Conservation (phyloP, 139 green algal species). For the Chlamydomonas sphaeroides region DNA sequence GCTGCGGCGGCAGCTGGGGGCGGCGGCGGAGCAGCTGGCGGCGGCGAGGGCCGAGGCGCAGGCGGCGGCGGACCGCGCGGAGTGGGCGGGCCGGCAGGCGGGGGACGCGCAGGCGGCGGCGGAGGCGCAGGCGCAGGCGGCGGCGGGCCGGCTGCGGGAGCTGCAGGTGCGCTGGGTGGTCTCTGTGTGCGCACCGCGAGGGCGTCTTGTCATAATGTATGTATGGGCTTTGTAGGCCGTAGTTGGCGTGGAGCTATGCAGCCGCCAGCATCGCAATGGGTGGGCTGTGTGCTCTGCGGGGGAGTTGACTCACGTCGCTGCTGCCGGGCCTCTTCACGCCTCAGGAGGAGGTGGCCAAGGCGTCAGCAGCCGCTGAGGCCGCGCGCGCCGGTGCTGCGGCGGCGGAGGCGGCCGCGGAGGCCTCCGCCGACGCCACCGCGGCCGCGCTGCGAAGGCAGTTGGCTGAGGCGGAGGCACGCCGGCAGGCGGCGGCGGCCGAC, state of each 20-base stretch:
- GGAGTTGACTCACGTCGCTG: too few relatives aligned
- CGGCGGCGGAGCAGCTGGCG: background rate
- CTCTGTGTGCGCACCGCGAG: background rate
- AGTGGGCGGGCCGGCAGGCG: background rate
- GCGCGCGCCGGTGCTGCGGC: too few relatives aligned
- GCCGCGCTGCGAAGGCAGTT: background rate
- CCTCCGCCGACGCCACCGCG: too few relatives aligned
- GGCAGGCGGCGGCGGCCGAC: background rate
- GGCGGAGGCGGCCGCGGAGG: too few relatives aligned
- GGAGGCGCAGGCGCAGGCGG: background rate
- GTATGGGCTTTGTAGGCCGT: too few relatives aligned
- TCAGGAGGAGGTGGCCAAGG: too few relatives aligned
- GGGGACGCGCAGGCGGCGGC: background rate
- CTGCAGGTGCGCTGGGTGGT: background rate
- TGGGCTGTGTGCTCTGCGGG: too few relatives aligned
- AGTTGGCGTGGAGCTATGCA: too few relatives aligned
- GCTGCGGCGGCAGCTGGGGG: constrained; percentile 13
- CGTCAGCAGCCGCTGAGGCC: too few relatives aligned
- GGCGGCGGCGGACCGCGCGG: background rate
- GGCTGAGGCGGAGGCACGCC: background rate
- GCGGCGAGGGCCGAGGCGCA: background rate
- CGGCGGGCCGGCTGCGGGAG: background rate
- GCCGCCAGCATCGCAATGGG: too few relatives aligned
- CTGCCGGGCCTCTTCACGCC: too few relatives aligned
- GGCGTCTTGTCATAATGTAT: background rate